Percentiles rank a stretch among this genome's conserved stretches.
Conservation (phyloP, 2,329 filamentous ascomycete genomes). For the Pyrenochaeta sp. region DNA sequence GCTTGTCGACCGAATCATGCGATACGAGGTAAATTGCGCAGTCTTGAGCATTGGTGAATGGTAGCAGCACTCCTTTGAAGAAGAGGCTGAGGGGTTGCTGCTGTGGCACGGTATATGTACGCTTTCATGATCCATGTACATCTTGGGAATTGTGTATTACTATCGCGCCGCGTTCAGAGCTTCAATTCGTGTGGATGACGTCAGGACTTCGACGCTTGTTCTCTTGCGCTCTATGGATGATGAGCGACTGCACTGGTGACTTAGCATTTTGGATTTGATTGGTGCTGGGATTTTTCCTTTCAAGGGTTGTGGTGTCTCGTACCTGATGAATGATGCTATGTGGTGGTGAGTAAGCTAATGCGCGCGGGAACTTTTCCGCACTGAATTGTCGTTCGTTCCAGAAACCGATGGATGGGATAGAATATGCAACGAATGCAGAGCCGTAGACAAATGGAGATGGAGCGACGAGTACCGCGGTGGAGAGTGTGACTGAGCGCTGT, state of each 20-base stretch:
- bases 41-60: slow-evolving; percentile 34
- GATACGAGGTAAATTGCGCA: slow-evolving; percentile 24
- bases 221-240: neutral
- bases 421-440: slow-evolving; percentile 1
- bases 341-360: slow-evolving; percentile 5
- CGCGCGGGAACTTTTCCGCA: neutral
- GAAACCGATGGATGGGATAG: neutral
- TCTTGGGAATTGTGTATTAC: slow-evolving; percentile 2
- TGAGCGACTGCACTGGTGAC: too few relatives aligned
- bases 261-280: too few relatives aligned
- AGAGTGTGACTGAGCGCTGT: slow-evolving; percentile 6
- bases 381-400: neutral
- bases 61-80: slow-evolving; percentile 8
- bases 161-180: slow-evolving; percentile 7
- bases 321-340: slow-evolving; percentile 19
- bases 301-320: too few relatives aligned
- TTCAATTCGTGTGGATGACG: slow-evolving; percentile 13
- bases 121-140: neutral
- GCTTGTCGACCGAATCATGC: slow-evolving; percentile 6
- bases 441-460: slow-evolving; percentile 6
- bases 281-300: too few relatives aligned
- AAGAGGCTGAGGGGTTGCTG: neutral
- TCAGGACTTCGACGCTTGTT: slow-evolving; percentile 12
- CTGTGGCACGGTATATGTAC: slow-evolving; percentile 1
- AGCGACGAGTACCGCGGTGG: slow-evolving; percentile 7